Evolutionary conservation across 2,329 filamentous ascomycete species (phyloP).

Genomic region (Claviceps arundinis): DNA sequence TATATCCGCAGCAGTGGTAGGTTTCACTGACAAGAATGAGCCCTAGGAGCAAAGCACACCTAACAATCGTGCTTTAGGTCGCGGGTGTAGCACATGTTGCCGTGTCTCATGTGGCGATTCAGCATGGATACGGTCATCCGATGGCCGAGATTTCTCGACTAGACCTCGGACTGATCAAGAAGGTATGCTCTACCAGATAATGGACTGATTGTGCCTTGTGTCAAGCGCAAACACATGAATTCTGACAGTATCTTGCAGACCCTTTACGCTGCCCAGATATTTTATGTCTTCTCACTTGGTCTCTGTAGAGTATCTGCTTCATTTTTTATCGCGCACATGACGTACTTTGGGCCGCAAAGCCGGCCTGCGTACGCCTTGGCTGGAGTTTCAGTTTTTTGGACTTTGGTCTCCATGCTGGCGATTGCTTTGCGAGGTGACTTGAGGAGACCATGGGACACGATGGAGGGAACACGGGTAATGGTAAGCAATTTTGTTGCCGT

Average conservation of each 20-base stretch:
- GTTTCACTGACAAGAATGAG: not conserved
- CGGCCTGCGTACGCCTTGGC: slow-evolving; percentile 3
- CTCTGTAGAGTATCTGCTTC: slow-evolving; percentile 4
- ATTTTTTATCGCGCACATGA: slow-evolving; percentile 4
- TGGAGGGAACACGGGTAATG: not conserved
- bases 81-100: not conserved
- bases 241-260: not conserved
- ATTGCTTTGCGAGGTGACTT: not conserved
- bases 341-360: slow-evolving; percentile 4
- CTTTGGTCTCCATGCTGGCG: not conserved
- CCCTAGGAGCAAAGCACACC: not conserved
- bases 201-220: not conserved
- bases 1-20: slow-evolving; percentile 5
- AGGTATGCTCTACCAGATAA: not conserved
- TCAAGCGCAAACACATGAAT: not conserved
- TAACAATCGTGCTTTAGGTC: not conserved
- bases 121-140: not conserved
- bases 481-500: not conserved
- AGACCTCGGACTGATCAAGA: not conserved
- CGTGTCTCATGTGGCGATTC: not conserved
- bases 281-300: slow-evolving; percentile 5
- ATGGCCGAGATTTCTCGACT: not conserved
- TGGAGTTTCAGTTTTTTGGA: slow-evolving; percentile 2
- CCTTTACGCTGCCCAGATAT: slow-evolving; percentile 2
- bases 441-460: not conserved